Percentiles rank a stretch among this genome's conserved stretches.
Conservation (phyloP, 2,329 filamentous ascomycete species). For the Chalaropsis thielavioides region DNA sequence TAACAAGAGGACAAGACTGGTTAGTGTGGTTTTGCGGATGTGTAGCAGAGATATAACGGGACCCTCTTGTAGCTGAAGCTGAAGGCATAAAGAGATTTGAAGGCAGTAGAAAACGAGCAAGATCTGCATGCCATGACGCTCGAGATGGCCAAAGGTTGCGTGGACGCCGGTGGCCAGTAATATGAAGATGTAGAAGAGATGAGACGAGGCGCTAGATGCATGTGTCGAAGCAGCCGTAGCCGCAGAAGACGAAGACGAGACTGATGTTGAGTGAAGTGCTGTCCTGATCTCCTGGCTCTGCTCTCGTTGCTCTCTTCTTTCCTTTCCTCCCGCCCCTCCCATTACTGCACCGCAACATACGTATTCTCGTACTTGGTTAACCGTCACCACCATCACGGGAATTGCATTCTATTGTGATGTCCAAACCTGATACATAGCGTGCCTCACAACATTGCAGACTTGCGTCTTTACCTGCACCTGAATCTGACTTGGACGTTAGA, state of each 20-base stretch:
- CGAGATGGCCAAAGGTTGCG: background rate
- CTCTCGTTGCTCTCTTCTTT: background rate
- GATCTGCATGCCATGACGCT: constrained; percentile 1
- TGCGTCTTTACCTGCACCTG: background rate
- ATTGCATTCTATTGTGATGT: background rate
- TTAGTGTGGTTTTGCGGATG: background rate
- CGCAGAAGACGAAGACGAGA: background rate
- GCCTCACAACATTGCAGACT: background rate
- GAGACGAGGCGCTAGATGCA: background rate
- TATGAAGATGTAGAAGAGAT: background rate
- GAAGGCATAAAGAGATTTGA: background rate
- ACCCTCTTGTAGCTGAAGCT: background rate
- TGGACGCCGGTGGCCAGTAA: background rate
- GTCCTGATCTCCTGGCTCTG: background rate
- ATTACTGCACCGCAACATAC: background rate
- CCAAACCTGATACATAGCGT: background rate
- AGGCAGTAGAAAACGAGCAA: background rate
- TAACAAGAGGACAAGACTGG: background rate
- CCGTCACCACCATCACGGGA: background rate
- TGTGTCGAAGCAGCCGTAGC: background rate
- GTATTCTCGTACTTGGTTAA: background rate
- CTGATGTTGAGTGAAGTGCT: background rate
- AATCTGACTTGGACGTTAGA: no score
- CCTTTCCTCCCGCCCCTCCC: background rate
- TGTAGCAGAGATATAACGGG: background rate